A percentile compares a stretch with the other conserved stretches of the same genome.
phyloP scores from a whole-genome alignment of 2,329 filamentous ascomycete species.

The Achaetomium macrosporum region DNA sequence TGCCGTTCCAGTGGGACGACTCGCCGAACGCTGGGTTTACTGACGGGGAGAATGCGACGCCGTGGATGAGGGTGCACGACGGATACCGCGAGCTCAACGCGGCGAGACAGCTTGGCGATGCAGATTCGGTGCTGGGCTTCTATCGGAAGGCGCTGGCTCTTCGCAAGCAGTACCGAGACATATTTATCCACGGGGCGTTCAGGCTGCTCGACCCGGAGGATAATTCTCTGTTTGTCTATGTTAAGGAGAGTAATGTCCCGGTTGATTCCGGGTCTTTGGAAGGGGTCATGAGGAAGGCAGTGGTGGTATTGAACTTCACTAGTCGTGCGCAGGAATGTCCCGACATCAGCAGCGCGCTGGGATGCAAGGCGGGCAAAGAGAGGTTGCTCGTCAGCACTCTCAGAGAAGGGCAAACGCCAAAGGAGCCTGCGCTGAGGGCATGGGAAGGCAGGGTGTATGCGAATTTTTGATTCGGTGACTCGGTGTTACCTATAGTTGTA shows the following conservation, averaged over 20 bases:
- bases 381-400: constrained; percentile 11
- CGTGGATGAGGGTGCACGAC: constrained; percentile 1
- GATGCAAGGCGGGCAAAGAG: not conserved
- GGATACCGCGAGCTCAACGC: not conserved
- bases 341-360: constrained; percentile 1
- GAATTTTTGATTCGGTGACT: not conserved
- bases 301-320: not conserved
- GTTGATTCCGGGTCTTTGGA: not conserved
- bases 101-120: not conserved
- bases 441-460: constrained; percentile 18
- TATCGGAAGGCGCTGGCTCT: not conserved
- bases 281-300: not conserved
- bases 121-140: not conserved
- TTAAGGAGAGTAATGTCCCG: not conserved
- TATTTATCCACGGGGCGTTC: not conserved
- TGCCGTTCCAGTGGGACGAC: not conserved
- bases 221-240: not conserved
- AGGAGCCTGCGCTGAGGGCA: not conserved
- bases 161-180: not conserved
- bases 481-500: not conserved
- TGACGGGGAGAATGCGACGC: not conserved
- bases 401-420: not conserved
- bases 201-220: not conserved
- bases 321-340: constrained; percentile 6
- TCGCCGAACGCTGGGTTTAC: not conserved